Evolutionary conservation across 78 protist genomes (phyloP).

Genomic region (Planoprotostelium fungivorum): DNA sequence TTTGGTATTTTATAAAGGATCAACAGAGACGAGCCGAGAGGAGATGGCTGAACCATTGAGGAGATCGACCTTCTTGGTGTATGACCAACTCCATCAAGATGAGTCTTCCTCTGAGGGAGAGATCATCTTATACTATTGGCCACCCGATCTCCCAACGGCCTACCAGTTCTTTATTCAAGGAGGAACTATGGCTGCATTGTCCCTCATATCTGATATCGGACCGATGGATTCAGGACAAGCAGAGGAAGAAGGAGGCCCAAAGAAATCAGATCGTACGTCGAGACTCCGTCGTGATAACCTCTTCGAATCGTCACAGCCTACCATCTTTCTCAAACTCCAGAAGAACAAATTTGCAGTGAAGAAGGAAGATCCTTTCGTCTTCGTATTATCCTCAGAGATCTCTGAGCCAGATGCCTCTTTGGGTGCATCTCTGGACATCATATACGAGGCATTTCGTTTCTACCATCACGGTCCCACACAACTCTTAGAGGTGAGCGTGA

Average conservation of each 20-base stretch:
- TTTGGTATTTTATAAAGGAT: too few relatives aligned
- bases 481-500: not conserved
- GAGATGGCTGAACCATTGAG: not conserved
- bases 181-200: not conserved
- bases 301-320: not conserved
- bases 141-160: not conserved
- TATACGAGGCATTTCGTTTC: not conserved
- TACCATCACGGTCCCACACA: not conserved
- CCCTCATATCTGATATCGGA: not conserved
- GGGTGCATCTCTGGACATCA: not conserved
- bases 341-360: not conserved
- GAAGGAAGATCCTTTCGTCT: not conserved
- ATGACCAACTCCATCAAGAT: not conserved
- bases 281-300: not conserved
- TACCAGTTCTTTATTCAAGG: not conserved
- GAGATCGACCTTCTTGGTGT: not conserved
- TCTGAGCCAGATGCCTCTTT: not conserved
- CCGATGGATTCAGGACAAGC: too few relatives aligned
- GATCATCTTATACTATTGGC: not conserved
- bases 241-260: not conserved
- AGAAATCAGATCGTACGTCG: not conserved
- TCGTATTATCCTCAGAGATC: not conserved
- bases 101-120: not conserved
- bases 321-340: not conserved
- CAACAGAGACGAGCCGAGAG: not conserved